These are phyloP conservation scores for Claviceps sp. DNA, from an alignment of 2,329 filamentous ascomycete genomes.

Conservation along the genomic window DNA sequence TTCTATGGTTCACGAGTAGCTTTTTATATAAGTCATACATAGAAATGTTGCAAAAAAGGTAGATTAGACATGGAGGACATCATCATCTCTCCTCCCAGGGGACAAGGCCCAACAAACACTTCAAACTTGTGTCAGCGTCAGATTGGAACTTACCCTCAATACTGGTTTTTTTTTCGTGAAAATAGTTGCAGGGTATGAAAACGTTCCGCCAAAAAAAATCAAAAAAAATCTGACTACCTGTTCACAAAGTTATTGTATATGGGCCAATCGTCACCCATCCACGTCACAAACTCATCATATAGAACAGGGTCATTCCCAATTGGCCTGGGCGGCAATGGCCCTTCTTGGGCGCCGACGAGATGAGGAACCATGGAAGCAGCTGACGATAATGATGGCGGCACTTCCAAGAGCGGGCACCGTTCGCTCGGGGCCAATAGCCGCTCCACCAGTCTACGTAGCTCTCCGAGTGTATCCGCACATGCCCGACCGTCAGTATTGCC, in stretches of 20 bases:
- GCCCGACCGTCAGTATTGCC: conserved; percentile 25
- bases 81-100: no score
- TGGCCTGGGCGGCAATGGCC: conserved; percentile 14
- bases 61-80: no score
- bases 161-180: no score
- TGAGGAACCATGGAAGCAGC: conserved; percentile 10
- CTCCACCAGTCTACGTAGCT: conserved; percentile 23
- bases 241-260: conserved; percentile 9
- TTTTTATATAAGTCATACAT: no score
- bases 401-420: conserved; percentile 7
- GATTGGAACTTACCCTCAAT: no score
- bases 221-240: no score
- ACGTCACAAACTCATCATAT: conserved; percentile 23
- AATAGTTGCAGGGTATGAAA: no score
- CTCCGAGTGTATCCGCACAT: conserved; percentile 24
- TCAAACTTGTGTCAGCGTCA: no score
- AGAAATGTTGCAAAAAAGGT: no score
- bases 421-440: conserved; percentile 16
- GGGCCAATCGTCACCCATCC: conserved; percentile 25
- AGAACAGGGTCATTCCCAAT: conserved; percentile 19
- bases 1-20: no score
- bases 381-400: conserved; percentile 8
- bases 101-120: no score
- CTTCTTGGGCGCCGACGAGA: conserved; percentile 11
- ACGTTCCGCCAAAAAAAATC: no score